phyloP scores from a whole-genome alignment of 345 rosid genomes.

The Cochlearia excelsa region DNA sequence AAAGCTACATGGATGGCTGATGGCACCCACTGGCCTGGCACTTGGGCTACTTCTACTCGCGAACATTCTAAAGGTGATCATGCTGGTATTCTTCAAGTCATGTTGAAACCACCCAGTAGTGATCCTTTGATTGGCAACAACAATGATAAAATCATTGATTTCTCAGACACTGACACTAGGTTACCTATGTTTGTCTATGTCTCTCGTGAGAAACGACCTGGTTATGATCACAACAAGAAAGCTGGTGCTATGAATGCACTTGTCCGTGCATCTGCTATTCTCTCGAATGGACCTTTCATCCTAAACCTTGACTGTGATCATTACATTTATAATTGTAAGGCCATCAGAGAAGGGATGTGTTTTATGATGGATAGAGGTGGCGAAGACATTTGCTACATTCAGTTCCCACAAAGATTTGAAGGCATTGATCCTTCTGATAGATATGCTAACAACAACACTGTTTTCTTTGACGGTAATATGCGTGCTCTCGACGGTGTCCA shows the following conservation, averaged over 20 bases:
- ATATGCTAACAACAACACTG: conserved; percentile 92
- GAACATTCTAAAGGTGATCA: conserved; percentile 96
- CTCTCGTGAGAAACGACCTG: conserved; percentile 86
- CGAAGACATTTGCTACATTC: conserved; percentile 84
- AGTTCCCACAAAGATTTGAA: conserved; percentile 94
- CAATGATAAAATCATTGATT: conserved; percentile 75
- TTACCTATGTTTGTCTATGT: conserved; percentile 90
- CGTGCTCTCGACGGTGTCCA: conserved; percentile 94
- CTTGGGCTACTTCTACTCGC: conserved; percentile 54
- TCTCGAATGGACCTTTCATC: conserved; percentile 94
- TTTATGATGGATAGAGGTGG: conserved; percentile 98
- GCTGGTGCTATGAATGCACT: conserved; percentile 96
- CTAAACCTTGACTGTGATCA: conserved; percentile 98
- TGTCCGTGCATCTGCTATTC: conserved; percentile 78
- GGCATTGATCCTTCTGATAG: conserved; percentile 96
- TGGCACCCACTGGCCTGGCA: conserved; percentile 97
- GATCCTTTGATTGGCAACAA: conserved; percentile 59
- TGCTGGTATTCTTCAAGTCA: conserved; percentile 83
- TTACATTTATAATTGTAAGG: conserved; percentile 81
- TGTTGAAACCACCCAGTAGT: conserved; percentile 87
- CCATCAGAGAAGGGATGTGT: conserved; percentile 94
- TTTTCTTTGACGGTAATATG: conserved; percentile 96
- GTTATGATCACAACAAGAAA: conserved; percentile 95
- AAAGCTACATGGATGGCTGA: conserved; percentile 99
- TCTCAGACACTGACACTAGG: conserved; percentile 68